A percentile compares a stretch with the other conserved stretches of the same genome.
phyloP scores from a whole-genome alignment of 805 yeast genomes.

The Candida suzukii region DNA sequence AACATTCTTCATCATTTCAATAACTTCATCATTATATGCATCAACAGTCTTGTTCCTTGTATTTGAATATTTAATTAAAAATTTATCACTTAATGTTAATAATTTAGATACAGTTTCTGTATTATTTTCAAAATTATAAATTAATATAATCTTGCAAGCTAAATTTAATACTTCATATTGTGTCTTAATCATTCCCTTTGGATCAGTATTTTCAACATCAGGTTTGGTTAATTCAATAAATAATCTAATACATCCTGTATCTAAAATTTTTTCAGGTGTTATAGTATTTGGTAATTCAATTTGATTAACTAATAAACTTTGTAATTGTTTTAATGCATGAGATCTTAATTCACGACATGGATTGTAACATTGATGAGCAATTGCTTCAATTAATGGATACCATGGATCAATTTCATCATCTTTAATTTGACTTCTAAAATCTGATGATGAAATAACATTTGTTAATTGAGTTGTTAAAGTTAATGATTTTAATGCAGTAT shows the following conservation, averaged over 20 bases:
- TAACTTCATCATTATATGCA: constrained; percentile 23
- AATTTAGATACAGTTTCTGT: constrained; percentile 15
- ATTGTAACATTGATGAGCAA: constrained; percentile 84
- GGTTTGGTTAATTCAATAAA: constrained; percentile 60
- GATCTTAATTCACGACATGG: constrained; percentile 75
- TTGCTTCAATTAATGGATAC: constrained; percentile 68
- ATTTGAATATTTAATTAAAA: constrained; percentile 13
- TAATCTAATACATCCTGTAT: constrained; percentile 69
- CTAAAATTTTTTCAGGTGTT: constrained; percentile 53
- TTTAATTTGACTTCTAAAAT: constrained; percentile 23
- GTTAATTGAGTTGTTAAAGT: constrained; percentile 49
- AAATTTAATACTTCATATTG: constrained; percentile 61
- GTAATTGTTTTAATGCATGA: constrained; percentile 57
- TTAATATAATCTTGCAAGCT: constrained; percentile 48
- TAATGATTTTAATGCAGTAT: constrained; percentile 55
- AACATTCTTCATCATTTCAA: constrained; percentile 26
- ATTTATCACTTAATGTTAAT: constrained; percentile 19
- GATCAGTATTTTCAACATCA: constrained; percentile 55
- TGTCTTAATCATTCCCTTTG: constrained; percentile 54
- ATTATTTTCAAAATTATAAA: constrained; percentile 16
- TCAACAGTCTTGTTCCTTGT: constrained; percentile 9
- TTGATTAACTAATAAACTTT: constrained; percentile 37
- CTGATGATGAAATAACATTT: constrained; percentile 24
- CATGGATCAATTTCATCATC: constrained; percentile 28
- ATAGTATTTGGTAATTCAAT: constrained; percentile 29